Evolutionary conservation across 2,329 filamentous ascomycete species (phyloP).

Genomic region (Microdochium bolleyi): DNA sequence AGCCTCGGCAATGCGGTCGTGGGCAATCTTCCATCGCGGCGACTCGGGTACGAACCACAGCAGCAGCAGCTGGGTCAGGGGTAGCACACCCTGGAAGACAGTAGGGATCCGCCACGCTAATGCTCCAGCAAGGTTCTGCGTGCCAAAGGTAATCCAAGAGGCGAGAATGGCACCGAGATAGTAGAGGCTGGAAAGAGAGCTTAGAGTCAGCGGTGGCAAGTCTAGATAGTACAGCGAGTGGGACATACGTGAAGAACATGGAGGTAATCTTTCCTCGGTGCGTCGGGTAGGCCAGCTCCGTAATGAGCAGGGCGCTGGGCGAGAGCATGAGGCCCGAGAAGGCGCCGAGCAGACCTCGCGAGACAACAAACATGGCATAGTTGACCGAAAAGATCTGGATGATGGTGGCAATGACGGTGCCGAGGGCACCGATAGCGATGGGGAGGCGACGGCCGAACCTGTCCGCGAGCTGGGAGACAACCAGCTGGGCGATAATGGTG

Average conservation of each 20-base stretch:
- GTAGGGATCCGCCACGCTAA: conserved; percentile 53
- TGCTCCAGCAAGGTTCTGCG: conserved; percentile 23
- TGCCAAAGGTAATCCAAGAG: conserved; percentile 40
- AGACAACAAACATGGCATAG: conserved; percentile 9
- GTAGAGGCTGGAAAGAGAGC: conserved; percentile 21
- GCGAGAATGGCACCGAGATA: conserved; percentile 45
- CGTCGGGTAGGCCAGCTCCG: conserved; percentile 13
- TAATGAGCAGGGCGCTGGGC: conserved; percentile 11
- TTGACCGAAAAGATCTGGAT: conserved; percentile 12
- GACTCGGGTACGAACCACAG: conserved; percentile 25
- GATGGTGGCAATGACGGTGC: conserved; percentile 15
- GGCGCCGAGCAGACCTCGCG: conserved; percentile 12
- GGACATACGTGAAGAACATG: conserved; percentile 9
- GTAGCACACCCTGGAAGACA: conserved; percentile 38
- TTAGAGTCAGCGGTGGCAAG: background rate
- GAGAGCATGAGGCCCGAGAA: conserved; percentile 10
- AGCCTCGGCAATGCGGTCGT: conserved; percentile 48
- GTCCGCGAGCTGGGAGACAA: conserved; percentile 22
- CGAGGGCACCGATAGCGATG: conserved; percentile 18
- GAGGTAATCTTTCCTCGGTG: conserved; percentile 13
- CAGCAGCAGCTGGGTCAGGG: conserved; percentile 34
- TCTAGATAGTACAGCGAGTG: background rate
- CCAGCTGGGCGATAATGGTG: conserved; percentile 17
- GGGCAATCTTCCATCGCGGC: conserved; percentile 22
- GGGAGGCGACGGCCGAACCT: conserved; percentile 22